These are phyloP conservation scores for Verticillium longisporum DNA, from an alignment of 2,329 filamentous ascomycete genomes.

Conservation along the genomic window DNA sequence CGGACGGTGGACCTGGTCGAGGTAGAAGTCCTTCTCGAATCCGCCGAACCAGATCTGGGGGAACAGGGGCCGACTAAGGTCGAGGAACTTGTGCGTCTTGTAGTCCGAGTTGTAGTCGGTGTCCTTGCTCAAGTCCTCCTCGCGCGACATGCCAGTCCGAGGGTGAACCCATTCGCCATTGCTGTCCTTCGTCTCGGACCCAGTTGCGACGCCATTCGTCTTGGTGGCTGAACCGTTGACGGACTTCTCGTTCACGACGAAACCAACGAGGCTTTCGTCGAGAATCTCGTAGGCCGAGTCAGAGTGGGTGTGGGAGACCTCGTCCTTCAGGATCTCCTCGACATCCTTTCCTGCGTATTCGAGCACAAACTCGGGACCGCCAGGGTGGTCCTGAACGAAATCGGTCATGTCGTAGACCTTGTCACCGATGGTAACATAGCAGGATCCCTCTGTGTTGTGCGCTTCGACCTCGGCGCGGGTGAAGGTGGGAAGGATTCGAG, in stretches of 20 bases:
- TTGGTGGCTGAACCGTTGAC: conserved; percentile 23
- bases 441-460: conserved; percentile 75
- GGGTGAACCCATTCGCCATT: conserved; percentile 35
- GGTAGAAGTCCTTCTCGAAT: conserved; percentile 93
- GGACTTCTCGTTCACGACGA: conserved; percentile 57
- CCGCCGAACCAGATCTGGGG: conserved; percentile 82
- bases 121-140: conserved; percentile 78
- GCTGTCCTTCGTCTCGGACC: conserved; percentile 28
- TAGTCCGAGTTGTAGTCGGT: conserved; percentile 74
- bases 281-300: conserved; percentile 95
- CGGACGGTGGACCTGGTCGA: conserved; percentile 91
- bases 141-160: conserved; percentile 81
- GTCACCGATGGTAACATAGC: conserved; percentile 83
- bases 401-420: conserved; percentile 95
- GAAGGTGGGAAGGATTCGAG: conserved; percentile 75
- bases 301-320: conserved; percentile 75
- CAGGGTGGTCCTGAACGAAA: conserved; percentile 86
- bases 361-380: conserved; percentile 79
- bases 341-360: conserved; percentile 89
- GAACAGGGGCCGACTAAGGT: conserved; percentile 77
- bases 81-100: conserved; percentile 88
- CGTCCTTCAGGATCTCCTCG: conserved; percentile 73
- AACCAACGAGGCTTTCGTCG: conserved; percentile 79
- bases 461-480: conserved; percentile 72
- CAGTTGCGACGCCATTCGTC: conserved; percentile 28